Evolutionary conservation across 352 stramenopile species (phyloP), one percentile per base, ranked within the genome.

Genomic region (Globisporangium apiculatum): DNA sequence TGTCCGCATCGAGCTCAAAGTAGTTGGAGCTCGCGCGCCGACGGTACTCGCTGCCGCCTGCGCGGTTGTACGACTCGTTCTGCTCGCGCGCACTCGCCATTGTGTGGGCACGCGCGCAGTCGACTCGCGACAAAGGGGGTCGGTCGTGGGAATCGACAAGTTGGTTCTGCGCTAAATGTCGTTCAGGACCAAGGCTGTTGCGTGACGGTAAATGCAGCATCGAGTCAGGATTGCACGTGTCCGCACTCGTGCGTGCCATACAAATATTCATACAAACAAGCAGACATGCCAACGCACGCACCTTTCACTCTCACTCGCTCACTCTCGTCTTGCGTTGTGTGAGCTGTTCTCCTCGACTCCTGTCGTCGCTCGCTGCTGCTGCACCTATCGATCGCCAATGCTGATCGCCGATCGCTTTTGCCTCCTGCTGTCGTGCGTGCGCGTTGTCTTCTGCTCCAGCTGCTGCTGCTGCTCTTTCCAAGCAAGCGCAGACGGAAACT

Each of bases 21-120:
- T 91, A 91, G 64, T 91, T 91, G 46, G 81, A 91, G 68, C 75
- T 91, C 46, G 81, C 81, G 57, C 81, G 79, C 10, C 74, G 72
- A 24, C 79, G 81, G 35, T 66, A 68, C 5, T 64, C 57, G 48
- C 51, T 53, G 12, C 42, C 53, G 31, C 15, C 14, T 24, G 37
- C 47, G 24, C 52, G 47, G 24, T n/a, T 37, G 42, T 57, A 57
- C 57, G 49, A 57, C 48, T 60, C 51, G 5, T 61, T 64, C 17
- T 52, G 49, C 45, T 38, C 41, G 57, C 49, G 57, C 10, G 49
- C 17, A 17, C 15, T 57, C 56, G 48, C 48, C 56, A 61, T 61
- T 17, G 45, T n/a, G 4, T 47, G 42, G 42, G n/a, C 42, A 7
- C 24, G 24, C 24, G 24, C 2, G 11, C 7, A 17, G 42, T 47